Base-by-base conservation (phyloP, 2,329 filamentous ascomycete genomes). In the Didymellaceae sp. region DNA sequence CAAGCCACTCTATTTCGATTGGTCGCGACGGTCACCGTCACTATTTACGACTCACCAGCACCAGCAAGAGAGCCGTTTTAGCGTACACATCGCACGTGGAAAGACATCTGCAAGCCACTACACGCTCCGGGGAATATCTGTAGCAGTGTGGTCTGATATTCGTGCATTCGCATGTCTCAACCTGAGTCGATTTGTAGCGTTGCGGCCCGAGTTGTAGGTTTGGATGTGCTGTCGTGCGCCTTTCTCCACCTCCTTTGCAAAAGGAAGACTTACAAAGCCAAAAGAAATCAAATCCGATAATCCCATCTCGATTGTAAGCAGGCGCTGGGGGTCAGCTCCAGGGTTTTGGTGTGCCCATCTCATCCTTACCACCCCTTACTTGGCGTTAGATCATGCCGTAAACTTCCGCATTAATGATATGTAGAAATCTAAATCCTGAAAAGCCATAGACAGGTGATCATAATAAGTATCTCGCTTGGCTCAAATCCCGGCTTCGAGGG, bases 71-170 rank as follows among this genome's bases (percentile, higher is more conserved):
- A 24, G 41, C 31, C 47, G 41, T 35, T 45, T 26, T 35, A 24
- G 41, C 47, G 45, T 35, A 51, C 47, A 37, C 48, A 45, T 32
- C 10, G 35, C 48, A 51, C 48, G 48, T 51, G 48, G 41, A 37
- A 32, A 25, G 34, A 37, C 35, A 26, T 35, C 30, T 45, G 47
- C 41, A 40, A 34, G 47, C 47, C 47, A 51, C 41, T 30, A 50
- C 47, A 51, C 40, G 47, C 47, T 45, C 30, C 39, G 11, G 11
- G 28, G 46, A 39, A 35, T 21, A 18, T 31, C 14, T 49, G 45
- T 49, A 44, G 43, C 39, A 39, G 26, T 43, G 26, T 50, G 33
- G 39, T 16, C 46, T 44, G 46, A 50, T 50, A 21, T 34, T 14
- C 21, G 25, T 21, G 21, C 38, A 20, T 26, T 21, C 20, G 4